Conservation (phyloP, 805 yeast genomes). For the Candida loeiensis region DNA sequence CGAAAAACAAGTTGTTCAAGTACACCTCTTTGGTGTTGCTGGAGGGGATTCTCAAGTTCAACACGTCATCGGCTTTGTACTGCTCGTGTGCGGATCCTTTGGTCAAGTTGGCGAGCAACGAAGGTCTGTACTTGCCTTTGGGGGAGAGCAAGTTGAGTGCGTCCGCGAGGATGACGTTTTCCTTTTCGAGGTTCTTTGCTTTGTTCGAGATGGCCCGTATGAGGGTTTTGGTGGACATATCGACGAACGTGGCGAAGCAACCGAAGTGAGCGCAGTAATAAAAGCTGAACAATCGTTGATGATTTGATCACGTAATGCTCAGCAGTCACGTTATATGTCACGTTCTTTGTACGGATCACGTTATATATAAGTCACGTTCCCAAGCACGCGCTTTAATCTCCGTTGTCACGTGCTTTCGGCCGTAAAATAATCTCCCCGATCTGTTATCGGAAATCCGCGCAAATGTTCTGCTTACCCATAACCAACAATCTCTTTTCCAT, state of each 20-base stretch:
- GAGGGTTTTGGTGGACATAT: not conserved
- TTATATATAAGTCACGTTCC: no score
- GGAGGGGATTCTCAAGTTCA: slow-evolving; percentile 7
- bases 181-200: slow-evolving; percentile 5
- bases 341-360: no score
- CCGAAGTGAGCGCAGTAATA: not conserved
- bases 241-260: no score
- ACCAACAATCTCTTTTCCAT: no score
- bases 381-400: no score
- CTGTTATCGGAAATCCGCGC: no score
- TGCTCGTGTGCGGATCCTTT: slow-evolving; percentile 33
- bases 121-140: slow-evolving; percentile 27
- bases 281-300: not conserved
- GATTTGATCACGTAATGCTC: no score
- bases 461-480: no score
- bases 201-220: slow-evolving; percentile 1
- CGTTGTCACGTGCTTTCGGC: no score
- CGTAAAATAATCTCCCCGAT: no score
- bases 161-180: slow-evolving; percentile 24
- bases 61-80: slow-evolving; percentile 14
- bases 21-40: slow-evolving; percentile 6
- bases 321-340: no score
- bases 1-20: slow-evolving; percentile 22
- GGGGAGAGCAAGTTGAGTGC: slow-evolving; percentile 35
- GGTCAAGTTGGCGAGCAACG: slow-evolving; percentile 29